Percentiles rank a stretch among this genome's conserved stretches.
Evolutionary conservation across 768 basidiomycete genomes (phyloP).

Genomic region (Heimioporus sp.): DNA sequence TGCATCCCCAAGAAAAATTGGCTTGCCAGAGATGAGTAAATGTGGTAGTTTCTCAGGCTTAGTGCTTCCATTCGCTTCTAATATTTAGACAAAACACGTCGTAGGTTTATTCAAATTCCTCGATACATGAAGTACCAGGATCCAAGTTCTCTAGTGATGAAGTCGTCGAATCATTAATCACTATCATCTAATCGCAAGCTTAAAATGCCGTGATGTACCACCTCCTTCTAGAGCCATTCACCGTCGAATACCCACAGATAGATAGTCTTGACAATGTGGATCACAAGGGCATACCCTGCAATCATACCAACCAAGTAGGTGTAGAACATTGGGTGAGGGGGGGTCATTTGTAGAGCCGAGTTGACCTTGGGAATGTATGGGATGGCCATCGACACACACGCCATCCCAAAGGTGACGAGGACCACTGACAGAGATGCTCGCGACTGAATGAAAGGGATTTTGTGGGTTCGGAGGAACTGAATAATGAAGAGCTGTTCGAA

Average conservation of each 20-base stretch:
- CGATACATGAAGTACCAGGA: neutral
- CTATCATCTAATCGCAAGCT: neutral
- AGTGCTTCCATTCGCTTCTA: too few relatives aligned
- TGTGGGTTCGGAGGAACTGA: constrained; percentile 31
- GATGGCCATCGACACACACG: constrained; percentile 32
- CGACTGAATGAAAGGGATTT: constrained; percentile 32
- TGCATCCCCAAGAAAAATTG: too few relatives aligned
- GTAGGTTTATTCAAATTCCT: neutral
- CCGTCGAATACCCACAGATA: constrained; percentile 27
- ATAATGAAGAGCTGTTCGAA: constrained; percentile 29
- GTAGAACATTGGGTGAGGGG: constrained; percentile 29
- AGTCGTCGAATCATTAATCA: neutral
- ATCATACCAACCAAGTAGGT: constrained; percentile 23
- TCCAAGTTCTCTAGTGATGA: neutral
- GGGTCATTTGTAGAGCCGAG: constrained; percentile 24
- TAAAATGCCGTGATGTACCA: neutral
- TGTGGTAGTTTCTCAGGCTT: constrained; percentile 1
- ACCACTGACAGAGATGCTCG: constrained; percentile 28
- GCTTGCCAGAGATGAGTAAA: neutral
- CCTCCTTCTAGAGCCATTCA: constrained; percentile 26
- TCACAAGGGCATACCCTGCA: constrained; percentile 20
- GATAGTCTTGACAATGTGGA: constrained; percentile 27
- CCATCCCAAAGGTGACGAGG: constrained; percentile 30
- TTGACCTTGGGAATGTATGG: constrained; percentile 33
- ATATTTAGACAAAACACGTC: neutral